A percentile compares a stretch with the other conserved stretches of the same genome.
These are phyloP conservation scores for Corchorus olitorius DNA, from an alignment of 345 rosid genomes.

Conservation along the genomic window DNA sequence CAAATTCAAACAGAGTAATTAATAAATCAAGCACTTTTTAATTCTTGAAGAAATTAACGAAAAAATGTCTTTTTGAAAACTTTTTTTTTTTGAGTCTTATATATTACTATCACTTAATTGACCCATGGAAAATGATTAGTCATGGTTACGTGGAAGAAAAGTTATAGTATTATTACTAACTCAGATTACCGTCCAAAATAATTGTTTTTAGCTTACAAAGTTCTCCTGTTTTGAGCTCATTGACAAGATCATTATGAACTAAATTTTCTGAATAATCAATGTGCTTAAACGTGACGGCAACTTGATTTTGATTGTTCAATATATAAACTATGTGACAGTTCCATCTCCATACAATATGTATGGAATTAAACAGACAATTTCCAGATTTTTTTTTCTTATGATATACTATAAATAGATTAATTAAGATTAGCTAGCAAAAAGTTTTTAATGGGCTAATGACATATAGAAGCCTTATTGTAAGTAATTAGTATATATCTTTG, in stretches of 20 bases:
- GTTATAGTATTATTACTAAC: background rate
- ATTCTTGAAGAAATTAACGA: background rate
- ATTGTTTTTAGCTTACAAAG: background rate
- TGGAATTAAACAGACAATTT: constrained; percentile 14
- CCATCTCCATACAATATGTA: background rate
- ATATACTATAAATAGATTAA: no score
- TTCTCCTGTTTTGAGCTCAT: background rate
- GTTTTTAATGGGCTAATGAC: background rate
- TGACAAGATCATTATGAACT: background rate
- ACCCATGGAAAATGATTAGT: constrained; percentile 9
- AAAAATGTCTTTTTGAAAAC: background rate
- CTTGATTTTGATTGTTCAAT: constrained; percentile 6
- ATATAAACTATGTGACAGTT: background rate
- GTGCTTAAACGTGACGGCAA: background rate
- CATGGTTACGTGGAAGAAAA: constrained; percentile 6
- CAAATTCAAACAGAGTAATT: no score
- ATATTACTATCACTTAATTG: background rate
- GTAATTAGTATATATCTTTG: no score
- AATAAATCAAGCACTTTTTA: background rate
- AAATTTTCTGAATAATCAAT: background rate
- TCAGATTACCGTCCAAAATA: background rate
- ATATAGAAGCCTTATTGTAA: background rate
- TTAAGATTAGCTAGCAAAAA: background rate
- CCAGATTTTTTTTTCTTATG: background rate
- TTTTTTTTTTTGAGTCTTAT: background rate